Evolutionary conservation across 2,329 filamentous ascomycete species (phyloP).

Genomic region (Albophoma yamanashiensis): DNA sequence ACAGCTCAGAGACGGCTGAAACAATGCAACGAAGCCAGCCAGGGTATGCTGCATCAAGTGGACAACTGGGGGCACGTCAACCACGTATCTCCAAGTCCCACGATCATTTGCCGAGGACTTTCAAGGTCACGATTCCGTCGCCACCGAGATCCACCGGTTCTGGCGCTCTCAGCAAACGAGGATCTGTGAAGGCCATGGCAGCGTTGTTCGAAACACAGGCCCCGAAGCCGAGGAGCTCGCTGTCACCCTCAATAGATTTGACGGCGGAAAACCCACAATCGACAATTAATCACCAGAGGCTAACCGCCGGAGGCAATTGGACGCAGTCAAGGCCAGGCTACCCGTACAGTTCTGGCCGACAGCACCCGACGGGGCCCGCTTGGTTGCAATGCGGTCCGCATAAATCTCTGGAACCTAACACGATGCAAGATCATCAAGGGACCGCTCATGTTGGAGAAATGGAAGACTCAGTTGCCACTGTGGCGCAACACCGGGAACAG

Average conservation of each 20-base stretch:
- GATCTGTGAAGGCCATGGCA: slow-evolving; percentile 37
- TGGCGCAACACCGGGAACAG: background rate
- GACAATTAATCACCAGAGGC: background rate
- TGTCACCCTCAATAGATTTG: background rate
- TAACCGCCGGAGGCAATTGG: background rate
- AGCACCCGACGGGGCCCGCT: background rate
- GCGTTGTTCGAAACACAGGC: slow-evolving; percentile 35
- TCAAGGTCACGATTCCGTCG: background rate
- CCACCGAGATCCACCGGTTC: slow-evolving; percentile 7
- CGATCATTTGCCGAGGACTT: slow-evolving; percentile 2
- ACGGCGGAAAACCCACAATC: background rate
- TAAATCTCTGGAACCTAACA: background rate
- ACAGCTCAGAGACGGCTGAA: background rate
- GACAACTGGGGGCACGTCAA: too few species aligned
- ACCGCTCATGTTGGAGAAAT: background rate
- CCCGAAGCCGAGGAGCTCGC: background rate
- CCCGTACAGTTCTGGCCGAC: background rate
- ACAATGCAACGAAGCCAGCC: background rate
- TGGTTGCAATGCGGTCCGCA: background rate
- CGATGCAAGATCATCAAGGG: background rate
- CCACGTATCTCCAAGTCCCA: slow-evolving; percentile 6
- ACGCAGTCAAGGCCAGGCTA: background rate
- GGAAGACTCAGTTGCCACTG: background rate
- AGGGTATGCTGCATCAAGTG: background rate
- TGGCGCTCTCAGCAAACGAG: slow-evolving; percentile 13